Evolutionary conservation across 257 asterid genomes (phyloP).

Genomic region (Solanum rostratum): DNA sequence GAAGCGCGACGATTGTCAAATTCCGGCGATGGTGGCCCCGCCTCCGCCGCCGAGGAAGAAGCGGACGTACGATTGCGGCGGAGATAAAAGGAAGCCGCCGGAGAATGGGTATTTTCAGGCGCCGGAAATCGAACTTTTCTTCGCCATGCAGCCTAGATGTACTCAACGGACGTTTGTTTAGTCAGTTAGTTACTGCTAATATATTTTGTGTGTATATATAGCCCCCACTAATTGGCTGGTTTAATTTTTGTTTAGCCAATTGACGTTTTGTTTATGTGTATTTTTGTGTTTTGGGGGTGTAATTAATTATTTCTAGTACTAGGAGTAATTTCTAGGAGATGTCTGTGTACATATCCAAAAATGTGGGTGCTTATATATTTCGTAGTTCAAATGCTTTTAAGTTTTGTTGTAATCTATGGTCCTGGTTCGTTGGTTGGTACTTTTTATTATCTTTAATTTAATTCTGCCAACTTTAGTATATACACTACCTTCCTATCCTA

Average conservation of each 20-base stretch:
- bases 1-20: constrained; percentile 1
- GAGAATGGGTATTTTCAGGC: constrained; percentile 3
- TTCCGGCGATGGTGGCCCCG: not conserved
- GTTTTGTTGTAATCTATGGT: not conserved
- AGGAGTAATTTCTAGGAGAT: not conserved
- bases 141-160: not conserved
- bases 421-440: not conserved
- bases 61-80: not conserved
- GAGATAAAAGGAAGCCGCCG: not conserved
- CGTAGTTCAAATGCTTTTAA: not conserved
- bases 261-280: not conserved
- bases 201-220: not conserved
- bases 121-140: constrained; percentile 2
- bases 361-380: not conserved
- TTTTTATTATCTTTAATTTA: not conserved
- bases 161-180: not conserved
- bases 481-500: too few relatives aligned
- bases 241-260: not conserved
- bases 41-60: constrained; percentile 20
- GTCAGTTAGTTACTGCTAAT: not conserved
- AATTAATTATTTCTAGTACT: not conserved
- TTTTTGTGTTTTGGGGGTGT: not conserved
- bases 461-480: not conserved
- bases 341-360: not conserved
- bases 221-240: not conserved